Evolutionary conservation across 495 filamentous ascomycete genomes (phyloP).

Genomic region (Aspergillus ostianus): DNA sequence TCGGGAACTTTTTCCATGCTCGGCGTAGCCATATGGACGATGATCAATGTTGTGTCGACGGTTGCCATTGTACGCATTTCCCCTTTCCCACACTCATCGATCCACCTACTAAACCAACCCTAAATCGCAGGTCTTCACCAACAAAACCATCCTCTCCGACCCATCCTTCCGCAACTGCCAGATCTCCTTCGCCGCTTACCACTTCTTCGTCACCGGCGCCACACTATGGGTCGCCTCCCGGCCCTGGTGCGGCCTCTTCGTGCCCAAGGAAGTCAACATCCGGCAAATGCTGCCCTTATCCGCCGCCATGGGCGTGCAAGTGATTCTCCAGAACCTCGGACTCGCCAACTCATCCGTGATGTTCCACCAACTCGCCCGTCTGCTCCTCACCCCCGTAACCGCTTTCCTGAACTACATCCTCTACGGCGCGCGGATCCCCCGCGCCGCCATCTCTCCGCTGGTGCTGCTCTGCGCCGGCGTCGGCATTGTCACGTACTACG

Average conservation of each 20-base stretch:
- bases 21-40: conserved; percentile 17
- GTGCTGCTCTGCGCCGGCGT: conserved; percentile 67
- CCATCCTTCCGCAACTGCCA: conserved; percentile 63
- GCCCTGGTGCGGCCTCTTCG: conserved; percentile 60
- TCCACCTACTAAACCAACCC: neutral
- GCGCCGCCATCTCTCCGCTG: conserved; percentile 41
- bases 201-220: conserved; percentile 68
- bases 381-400: conserved; percentile 68
- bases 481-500: conserved; percentile 69
- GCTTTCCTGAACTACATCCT: conserved; percentile 66
- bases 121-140: conserved; percentile 63
- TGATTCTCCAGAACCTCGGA: conserved; percentile 72
- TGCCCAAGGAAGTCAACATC: conserved; percentile 52
- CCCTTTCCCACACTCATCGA: neutral
- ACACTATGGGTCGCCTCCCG: conserved; percentile 65
- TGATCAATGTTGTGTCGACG: conserved; percentile 17
- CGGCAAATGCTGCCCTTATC: conserved; percentile 62
- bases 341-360: conserved; percentile 69
- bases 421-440: conserved; percentile 59
- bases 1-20: neutral
- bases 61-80: conserved; percentile 10
- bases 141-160: conserved; percentile 72
- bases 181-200: conserved; percentile 68
- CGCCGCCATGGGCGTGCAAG: conserved; percentile 67
- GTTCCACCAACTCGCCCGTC: conserved; percentile 72